phyloP scores from a whole-genome alignment of 2,329 filamentous ascomycete species.

The Pseudogymnoascus sp. region DNA sequence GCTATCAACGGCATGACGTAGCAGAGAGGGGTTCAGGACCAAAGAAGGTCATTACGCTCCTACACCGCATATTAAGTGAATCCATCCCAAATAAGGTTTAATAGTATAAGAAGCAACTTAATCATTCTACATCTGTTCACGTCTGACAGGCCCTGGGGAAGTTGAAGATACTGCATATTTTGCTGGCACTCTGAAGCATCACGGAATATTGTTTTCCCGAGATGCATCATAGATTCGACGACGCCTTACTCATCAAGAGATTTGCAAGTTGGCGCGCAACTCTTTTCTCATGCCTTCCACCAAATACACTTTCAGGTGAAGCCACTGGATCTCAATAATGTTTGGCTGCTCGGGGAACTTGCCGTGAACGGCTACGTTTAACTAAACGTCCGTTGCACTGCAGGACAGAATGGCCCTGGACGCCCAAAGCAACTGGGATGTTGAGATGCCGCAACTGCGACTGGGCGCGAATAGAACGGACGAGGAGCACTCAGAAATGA shows the following conservation, averaged over 20 bases:
- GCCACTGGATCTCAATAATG: not conserved
- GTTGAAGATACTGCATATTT: not conserved
- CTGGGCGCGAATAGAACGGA: not conserved
- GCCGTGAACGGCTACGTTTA: not conserved
- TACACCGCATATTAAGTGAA: not conserved
- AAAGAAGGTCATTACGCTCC: not conserved
- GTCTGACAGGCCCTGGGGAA: not conserved
- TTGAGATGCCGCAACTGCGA: constrained; percentile 24
- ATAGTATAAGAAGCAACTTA: not conserved
- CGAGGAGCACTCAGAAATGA: not conserved
- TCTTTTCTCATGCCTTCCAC: not conserved
- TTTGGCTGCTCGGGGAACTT: not conserved
- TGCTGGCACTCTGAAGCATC: not conserved
- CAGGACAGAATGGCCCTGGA: constrained; percentile 23
- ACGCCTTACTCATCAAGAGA: not conserved
- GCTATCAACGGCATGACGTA: constrained; percentile 10
- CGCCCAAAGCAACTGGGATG: constrained; percentile 27
- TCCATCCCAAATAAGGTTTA: not conserved
- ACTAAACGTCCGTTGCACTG: not conserved
- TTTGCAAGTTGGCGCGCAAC: not conserved
- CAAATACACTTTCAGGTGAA: constrained; percentile 1
- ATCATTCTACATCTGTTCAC: not conserved
- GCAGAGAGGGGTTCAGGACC: not conserved
- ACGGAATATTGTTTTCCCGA: not conserved
- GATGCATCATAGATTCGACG: constrained; percentile 6